A percentile compares a stretch with the other conserved stretches of the same genome.
phyloP scores from a whole-genome alignment of 1,139 yeast species.

The Waltiozyma sp. region DNA sequence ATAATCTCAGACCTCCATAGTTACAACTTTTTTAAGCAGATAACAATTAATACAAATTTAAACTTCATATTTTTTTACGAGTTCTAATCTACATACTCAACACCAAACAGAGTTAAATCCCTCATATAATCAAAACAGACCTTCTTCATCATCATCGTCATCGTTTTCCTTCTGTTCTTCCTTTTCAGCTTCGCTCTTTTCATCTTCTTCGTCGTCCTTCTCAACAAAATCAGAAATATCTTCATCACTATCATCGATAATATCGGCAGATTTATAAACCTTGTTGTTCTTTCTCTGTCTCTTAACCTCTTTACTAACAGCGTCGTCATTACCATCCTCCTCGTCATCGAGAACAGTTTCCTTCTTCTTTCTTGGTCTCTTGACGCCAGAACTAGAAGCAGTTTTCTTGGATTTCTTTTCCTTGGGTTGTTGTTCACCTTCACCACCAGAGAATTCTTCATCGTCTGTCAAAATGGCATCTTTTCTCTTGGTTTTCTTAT shows the following conservation, averaged over 20 bases:
- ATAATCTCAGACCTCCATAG: no score
- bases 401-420: slow-evolving; percentile 1
- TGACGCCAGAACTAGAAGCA: slow-evolving; percentile 13
- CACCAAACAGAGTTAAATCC: no score
- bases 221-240: slow-evolving; percentile 47
- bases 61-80: slow-evolving; percentile 7
- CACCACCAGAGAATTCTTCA: slow-evolving; percentile 20
- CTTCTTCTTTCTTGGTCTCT: slow-evolving; percentile 19
- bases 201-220: slow-evolving; percentile 10
- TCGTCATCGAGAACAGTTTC: slow-evolving; percentile 14
- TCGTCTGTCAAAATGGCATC: slow-evolving; percentile 20
- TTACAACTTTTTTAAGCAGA: no score
- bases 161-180: slow-evolving; percentile 9
- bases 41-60: no score
- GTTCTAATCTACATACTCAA: no score
- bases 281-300: slow-evolving; percentile 12
- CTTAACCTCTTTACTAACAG: background rate
- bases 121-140: background rate
- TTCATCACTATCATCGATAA: slow-evolving; percentile 25
- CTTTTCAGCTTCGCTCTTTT: slow-evolving; percentile 9
- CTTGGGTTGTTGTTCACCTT: slow-evolving; percentile 14
- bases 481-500: slow-evolving; percentile 15
- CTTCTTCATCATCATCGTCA: slow-evolving; percentile 5
- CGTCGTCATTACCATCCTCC: slow-evolving; percentile 6
- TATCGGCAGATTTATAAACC: slow-evolving; percentile 28